These are phyloP conservation scores for Anisodus acutangulus DNA, from an alignment of 257 asterid genomes.

Conservation along the genomic window DNA sequence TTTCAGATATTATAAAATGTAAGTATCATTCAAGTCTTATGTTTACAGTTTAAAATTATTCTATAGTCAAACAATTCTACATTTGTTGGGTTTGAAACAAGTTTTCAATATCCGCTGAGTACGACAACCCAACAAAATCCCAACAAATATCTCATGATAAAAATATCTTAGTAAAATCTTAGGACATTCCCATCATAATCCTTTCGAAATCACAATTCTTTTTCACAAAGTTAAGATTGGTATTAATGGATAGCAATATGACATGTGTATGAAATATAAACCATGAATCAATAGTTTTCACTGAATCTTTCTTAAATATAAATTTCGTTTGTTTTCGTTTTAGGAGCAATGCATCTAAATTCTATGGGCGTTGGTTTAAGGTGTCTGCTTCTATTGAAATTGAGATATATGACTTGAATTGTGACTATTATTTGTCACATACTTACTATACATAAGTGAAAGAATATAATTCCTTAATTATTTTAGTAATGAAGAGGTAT, in stretches of 20 bases:
- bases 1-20: too few relatives aligned
- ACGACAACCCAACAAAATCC: too few relatives aligned
- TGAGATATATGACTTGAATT: neutral
- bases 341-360: neutral
- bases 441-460: too few relatives aligned
- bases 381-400: neutral
- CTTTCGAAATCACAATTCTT: neutral
- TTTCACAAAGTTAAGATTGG: neutral
- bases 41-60: too few relatives aligned
- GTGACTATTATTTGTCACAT: too few relatives aligned
- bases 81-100: too few relatives aligned
- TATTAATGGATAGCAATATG: neutral
- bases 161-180: neutral
- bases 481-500: too few relatives aligned
- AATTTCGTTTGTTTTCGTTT: neutral
- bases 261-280: too few relatives aligned
- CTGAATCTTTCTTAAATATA: neutral
- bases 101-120: too few relatives aligned
- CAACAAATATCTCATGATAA: neutral
- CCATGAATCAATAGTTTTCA: neutral
- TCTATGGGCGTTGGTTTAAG: neutral
- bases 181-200: constrained; percentile 8
- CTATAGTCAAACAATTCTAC: too few relatives aligned
- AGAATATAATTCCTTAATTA: too few relatives aligned
- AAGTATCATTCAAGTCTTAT: too few relatives aligned